Evolutionary conservation across 2,329 filamentous ascomycete genomes (phyloP), one percentile per base, ranked within the genome.

Genomic region (Blumeria hordei): DNA sequence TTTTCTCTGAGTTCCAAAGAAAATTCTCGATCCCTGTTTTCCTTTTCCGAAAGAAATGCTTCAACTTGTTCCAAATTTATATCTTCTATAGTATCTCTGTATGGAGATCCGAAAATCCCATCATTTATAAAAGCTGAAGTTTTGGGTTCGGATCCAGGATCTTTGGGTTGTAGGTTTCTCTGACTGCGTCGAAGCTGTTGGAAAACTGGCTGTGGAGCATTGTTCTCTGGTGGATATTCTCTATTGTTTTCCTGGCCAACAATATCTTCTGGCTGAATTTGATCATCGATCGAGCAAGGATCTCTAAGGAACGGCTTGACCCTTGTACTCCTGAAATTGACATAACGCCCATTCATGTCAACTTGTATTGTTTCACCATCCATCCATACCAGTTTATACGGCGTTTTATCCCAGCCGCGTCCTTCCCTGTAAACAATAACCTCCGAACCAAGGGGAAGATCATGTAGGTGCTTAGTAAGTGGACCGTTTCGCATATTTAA

Each of bases 391-490:
- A 51, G 36, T 36, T 28, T 9, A 16, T 16, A 51, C 9, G 49
- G 49, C 10, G 21, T 28, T 28, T 35, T n/a, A 36, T 16, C 16
- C 32, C 28, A 51, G n/a, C 32, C 32, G 35, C 32, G 5, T 14
- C 49, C 49, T 51, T 51, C 49, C 36, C 49, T 51, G 21, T 14
- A 51, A 8, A 51, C 49, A 51, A 51, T 10, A n/a, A 51, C 49
- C 32, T 51, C 49, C n/a, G 32, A 51, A 36, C n/a, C 18, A 7
- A 51, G 33, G 11, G 49, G 49, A 51, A 51, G 49, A 11, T 34
- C 33, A 11, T 35, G 5, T 12, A 51, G 49, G 21, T 51, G 49
- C 6, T 6, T 12, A 9, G 49, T 51, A 16, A 51, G n/a, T 12
- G 49, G 49, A 12, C 49, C 49, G 18, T 51, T 51, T 36, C 49